phyloP scores from a whole-genome alignment of 441 rosid species.

The Jatropha podagrica region DNA sequence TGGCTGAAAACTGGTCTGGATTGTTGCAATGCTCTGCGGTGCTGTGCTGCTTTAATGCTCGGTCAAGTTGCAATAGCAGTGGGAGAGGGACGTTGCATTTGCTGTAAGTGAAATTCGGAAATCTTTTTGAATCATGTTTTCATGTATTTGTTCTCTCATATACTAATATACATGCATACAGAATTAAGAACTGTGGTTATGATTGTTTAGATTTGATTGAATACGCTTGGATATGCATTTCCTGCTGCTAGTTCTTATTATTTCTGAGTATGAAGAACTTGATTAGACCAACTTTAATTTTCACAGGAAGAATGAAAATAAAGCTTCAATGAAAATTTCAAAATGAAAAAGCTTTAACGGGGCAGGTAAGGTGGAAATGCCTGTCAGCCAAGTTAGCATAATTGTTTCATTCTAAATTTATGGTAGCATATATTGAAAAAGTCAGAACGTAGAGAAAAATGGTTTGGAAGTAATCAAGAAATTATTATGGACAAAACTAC shows the following conservation, averaged over 20 bases:
- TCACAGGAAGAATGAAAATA: neutral
- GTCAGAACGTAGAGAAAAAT: neutral
- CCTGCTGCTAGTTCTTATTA: neutral
- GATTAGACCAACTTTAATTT: neutral
- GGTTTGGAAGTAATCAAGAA: conserved; percentile 7
- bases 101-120: neutral
- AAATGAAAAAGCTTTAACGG: neutral
- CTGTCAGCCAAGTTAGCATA: neutral
- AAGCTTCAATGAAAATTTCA: neutral
- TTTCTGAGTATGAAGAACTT: neutral
- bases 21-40: neutral
- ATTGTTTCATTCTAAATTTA: conserved; percentile 2
- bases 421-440: neutral
- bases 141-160: neutral
- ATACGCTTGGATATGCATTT: neutral
- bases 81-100: neutral
- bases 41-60: neutral
- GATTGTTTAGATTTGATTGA: neutral
- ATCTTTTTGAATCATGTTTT: neutral
- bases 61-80: neutral
- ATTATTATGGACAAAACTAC: neutral
- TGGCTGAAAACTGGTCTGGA: neutral
- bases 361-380: neutral
- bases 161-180: neutral
- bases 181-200: neutral